These are phyloP conservation scores for Chlorella sorokiniana DNA, from an alignment of 139 green algal species.

Conservation along the genomic window DNA sequence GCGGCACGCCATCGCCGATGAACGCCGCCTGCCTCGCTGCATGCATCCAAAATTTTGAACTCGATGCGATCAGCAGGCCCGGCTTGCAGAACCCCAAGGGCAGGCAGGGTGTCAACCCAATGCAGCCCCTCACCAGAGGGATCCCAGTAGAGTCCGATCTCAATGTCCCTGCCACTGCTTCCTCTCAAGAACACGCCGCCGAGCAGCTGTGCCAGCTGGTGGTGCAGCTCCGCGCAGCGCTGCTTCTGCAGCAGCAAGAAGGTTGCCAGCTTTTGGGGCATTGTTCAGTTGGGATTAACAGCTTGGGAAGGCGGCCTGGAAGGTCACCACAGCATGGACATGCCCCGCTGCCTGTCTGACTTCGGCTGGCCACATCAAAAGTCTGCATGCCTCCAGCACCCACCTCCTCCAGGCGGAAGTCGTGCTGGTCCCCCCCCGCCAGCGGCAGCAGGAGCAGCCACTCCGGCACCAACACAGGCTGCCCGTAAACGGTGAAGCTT, in stretches of 20 bases:
- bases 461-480: neutral
- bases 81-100: neutral
- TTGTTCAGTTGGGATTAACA: no score
- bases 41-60: neutral
- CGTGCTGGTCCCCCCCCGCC: neutral
- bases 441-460: neutral
- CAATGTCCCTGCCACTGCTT: neutral
- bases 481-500: neutral
- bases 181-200: neutral
- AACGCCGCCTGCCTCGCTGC: neutral
- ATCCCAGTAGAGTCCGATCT: conserved; percentile 3
- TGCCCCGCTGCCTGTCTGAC: no score
- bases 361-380: no score
- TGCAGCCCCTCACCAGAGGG: neutral
- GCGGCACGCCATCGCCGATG: neutral
- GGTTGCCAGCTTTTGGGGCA: neutral
- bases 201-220: neutral
- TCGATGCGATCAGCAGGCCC: neutral
- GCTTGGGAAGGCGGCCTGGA: no score
- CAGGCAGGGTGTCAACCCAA: neutral
- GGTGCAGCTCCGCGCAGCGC: neutral
- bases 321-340: no score
- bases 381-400: no score
- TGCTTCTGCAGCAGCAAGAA: neutral
- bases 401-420: neutral